These are phyloP conservation scores for Epicoccum sorghinum DNA, from an alignment of 2,329 filamentous ascomycete species.

Conservation along the genomic window DNA sequence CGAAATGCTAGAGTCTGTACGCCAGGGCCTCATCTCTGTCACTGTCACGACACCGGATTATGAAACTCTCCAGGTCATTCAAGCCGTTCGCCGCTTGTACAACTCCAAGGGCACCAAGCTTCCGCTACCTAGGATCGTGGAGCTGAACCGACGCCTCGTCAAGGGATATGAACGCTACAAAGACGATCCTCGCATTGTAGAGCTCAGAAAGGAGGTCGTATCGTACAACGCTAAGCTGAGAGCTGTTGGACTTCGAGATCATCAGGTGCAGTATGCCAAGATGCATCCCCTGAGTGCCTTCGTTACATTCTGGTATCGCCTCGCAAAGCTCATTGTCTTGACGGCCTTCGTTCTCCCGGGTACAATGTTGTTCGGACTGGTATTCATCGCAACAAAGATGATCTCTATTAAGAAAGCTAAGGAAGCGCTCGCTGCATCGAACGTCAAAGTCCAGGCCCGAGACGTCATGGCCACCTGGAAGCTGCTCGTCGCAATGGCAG, in stretches of 20 bases:
- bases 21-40: constrained; percentile 82
- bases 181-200: constrained; percentile 81
- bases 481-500: constrained; percentile 48
- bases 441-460: constrained; percentile 48
- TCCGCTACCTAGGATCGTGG: constrained; percentile 88
- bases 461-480: constrained; percentile 53
- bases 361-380: constrained; percentile 75
- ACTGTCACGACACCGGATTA: constrained; percentile 94
- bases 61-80: constrained; percentile 87
- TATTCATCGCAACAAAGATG: constrained; percentile 46
- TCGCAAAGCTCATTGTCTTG: constrained; percentile 77
- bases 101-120: constrained; percentile 94
- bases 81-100: constrained; percentile 90
- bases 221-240: constrained; percentile 87
- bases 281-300: constrained; percentile 80
- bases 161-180: constrained; percentile 93
- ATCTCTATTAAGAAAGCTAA: constrained; percentile 47
- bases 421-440: constrained; percentile 49
- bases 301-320: constrained; percentile 77
- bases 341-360: constrained; percentile 84
- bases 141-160: constrained; percentile 88
- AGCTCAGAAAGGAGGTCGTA: constrained; percentile 75
- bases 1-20: constrained; percentile 82
- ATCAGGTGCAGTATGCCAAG: constrained; percentile 91
- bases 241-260: constrained; percentile 86